Evolutionary conservation across 1,284 basidiomycete species (phyloP).

Genomic region (Ceratobasidium papillatum): DNA sequence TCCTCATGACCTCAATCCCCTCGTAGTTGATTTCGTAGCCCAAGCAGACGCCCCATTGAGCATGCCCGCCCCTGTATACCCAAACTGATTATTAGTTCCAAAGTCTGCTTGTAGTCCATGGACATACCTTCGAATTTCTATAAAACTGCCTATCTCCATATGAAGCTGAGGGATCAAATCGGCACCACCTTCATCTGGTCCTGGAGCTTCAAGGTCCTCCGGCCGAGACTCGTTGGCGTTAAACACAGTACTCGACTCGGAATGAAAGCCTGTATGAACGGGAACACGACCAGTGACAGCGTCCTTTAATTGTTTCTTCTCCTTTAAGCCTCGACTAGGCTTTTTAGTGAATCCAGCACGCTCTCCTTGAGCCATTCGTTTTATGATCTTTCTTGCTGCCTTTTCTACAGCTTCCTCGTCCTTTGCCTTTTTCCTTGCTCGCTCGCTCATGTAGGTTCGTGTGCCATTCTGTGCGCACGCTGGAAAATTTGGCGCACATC

Average conservation of each 20-base stretch:
- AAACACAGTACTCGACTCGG: background rate
- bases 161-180: background rate
- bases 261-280: background rate
- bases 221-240: background rate
- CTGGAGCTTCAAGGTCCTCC: slow-evolving; percentile 1
- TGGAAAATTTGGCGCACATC: background rate
- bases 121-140: slow-evolving; percentile 68
- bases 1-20: slow-evolving; percentile 52
- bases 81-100: no score
- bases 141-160: slow-evolving; percentile 60
- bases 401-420: background rate
- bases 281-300: background rate
- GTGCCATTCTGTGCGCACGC: background rate
- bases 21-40: slow-evolving; percentile 53
- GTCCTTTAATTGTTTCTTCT: background rate
- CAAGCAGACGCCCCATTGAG: slow-evolving; percentile 61
- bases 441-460: background rate
- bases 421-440: background rate
- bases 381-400: slow-evolving; percentile 10
- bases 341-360: background rate
- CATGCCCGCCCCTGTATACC: slow-evolving; percentile 56
- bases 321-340: slow-evolving; percentile 13
- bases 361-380: background rate
- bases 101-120: no score
- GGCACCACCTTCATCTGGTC: background rate